phyloP scores from a whole-genome alignment of 2,329 filamentous ascomycete genomes.

The Madurella fahalii region DNA sequence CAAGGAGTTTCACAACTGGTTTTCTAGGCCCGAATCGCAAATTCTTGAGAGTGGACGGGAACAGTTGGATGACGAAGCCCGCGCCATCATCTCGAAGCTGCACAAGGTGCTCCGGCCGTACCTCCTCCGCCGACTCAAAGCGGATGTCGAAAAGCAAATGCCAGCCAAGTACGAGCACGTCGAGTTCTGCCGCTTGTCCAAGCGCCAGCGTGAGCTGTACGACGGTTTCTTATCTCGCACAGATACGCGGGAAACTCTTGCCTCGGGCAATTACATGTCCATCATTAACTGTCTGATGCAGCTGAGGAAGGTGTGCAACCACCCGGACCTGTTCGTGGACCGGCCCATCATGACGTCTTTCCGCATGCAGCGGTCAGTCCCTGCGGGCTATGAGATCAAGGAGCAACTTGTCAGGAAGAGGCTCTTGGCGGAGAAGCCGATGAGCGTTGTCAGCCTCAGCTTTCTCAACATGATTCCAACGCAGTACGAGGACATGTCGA shows the following conservation, averaged over 20 bases:
- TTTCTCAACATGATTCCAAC: slow-evolving; percentile 78
- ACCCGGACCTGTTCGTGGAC: slow-evolving; percentile 94
- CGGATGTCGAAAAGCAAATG: slow-evolving; percentile 98
- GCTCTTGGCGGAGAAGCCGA: slow-evolving; percentile 58
- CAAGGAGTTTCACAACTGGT: slow-evolving; percentile 95
- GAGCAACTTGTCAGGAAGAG: slow-evolving; percentile 66
- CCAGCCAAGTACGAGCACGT: slow-evolving; percentile 97
- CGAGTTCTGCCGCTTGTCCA: slow-evolving; percentile 90
- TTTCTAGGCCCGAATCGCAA: slow-evolving; percentile 90
- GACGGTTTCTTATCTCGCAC: slow-evolving; percentile 91
- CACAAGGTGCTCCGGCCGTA: slow-evolving; percentile 94
- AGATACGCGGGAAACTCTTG: slow-evolving; percentile 82
- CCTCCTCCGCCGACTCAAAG: slow-evolving; percentile 83
- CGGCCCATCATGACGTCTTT: slow-evolving; percentile 96
- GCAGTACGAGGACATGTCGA: slow-evolving; percentile 62
- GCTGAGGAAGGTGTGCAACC: slow-evolving; percentile 94
- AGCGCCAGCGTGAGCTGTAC: slow-evolving; percentile 91
- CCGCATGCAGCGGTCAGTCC: slow-evolving; percentile 77
- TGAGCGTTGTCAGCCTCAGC: slow-evolving; percentile 63
- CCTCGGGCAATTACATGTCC: slow-evolving; percentile 91
- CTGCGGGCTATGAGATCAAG: slow-evolving; percentile 68
- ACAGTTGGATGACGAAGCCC: slow-evolving; percentile 89
- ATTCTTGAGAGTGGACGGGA: slow-evolving; percentile 93
- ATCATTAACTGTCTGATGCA: slow-evolving; percentile 99
- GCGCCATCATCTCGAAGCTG: slow-evolving; percentile 85